Percentiles rank a stretch among this genome's conserved stretches.
Conservation (phyloP, 179 eudicot species). For the Monotropa hypopitys region DNA sequence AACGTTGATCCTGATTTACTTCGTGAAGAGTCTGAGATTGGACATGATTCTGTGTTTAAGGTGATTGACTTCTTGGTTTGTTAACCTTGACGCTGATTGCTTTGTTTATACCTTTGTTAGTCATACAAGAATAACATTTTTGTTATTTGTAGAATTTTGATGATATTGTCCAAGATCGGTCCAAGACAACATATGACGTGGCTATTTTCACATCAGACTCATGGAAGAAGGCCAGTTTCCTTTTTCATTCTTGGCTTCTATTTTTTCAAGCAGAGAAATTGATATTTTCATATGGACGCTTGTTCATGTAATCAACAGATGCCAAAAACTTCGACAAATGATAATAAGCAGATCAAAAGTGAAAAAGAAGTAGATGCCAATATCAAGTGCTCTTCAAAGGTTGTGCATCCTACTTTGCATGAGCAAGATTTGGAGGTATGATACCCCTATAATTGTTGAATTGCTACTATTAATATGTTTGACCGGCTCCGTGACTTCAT, state of each 20-base stretch:
- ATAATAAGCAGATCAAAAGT: conserved; percentile 26
- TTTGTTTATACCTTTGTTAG: not conserved
- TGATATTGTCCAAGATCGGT: conserved; percentile 40
- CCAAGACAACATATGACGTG: conserved; percentile 64
- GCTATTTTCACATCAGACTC: conserved; percentile 61
- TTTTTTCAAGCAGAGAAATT: conserved; percentile 1
- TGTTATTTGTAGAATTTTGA: conserved; percentile 39
- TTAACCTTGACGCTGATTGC: conserved; percentile 10
- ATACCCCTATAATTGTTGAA: not conserved
- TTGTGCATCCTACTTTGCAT: conserved; percentile 17
- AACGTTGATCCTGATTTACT: conserved; percentile 50
- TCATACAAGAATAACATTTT: conserved; percentile 4
- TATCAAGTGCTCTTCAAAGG: conserved; percentile 18
- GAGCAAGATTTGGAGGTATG: conserved; percentile 38
- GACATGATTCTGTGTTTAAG: conserved; percentile 47
- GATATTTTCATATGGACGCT: not conserved
- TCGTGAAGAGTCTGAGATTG: conserved; percentile 55
- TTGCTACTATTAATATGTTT: not conserved
- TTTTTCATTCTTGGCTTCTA: not conserved
- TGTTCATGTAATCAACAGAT: conserved; percentile 15
- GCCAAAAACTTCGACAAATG: not conserved
- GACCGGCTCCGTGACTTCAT: not conserved
- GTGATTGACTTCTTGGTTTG: conserved; percentile 26
- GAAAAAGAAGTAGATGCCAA: conserved; percentile 19
- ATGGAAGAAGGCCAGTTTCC: conserved; percentile 58